Evolutionary conservation across 2,329 filamentous ascomycete species (phyloP).

Genomic region (Didymellaceae sp.): DNA sequence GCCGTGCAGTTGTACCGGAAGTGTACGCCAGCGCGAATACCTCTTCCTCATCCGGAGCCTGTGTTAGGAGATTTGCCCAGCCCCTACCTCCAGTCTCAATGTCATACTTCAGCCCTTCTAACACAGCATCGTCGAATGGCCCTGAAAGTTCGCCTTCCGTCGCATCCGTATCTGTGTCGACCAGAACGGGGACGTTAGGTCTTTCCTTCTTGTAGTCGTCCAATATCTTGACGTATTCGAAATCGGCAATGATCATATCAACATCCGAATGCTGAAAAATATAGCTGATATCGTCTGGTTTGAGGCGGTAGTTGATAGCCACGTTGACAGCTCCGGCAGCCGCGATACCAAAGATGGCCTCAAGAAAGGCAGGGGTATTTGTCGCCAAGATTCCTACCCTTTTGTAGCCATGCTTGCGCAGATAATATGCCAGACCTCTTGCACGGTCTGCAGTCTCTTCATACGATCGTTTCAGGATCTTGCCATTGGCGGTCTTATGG

Average conservation of each 20-base stretch:
- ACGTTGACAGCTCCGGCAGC: slow-evolving; percentile 82
- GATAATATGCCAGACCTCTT: slow-evolving; percentile 84
- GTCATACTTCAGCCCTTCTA: slow-evolving; percentile 81
- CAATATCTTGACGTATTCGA: slow-evolving; percentile 76
- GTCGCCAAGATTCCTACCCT: slow-evolving; percentile 86
- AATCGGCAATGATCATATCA: slow-evolving; percentile 85
- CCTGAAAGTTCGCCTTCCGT: slow-evolving; percentile 76
- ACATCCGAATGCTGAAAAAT: slow-evolving; percentile 89
- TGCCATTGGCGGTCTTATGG: slow-evolving; percentile 80
- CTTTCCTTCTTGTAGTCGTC: slow-evolving; percentile 67
- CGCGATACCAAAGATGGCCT: slow-evolving; percentile 85
- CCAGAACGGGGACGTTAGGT: slow-evolving; percentile 71
- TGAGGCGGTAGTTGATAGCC: slow-evolving; percentile 75
- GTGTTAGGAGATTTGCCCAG: slow-evolving; percentile 77
- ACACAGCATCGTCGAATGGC: slow-evolving; percentile 81
- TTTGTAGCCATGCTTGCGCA: slow-evolving; percentile 74
- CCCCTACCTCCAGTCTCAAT: slow-evolving; percentile 67
- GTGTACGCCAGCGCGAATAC: slow-evolving; percentile 91
- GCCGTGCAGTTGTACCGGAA: slow-evolving; percentile 86
- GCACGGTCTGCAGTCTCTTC: slow-evolving; percentile 83
- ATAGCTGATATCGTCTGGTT: slow-evolving; percentile 84
- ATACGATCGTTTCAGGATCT: slow-evolving; percentile 78
- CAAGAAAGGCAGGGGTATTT: slow-evolving; percentile 94
- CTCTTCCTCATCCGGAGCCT: slow-evolving; percentile 76
- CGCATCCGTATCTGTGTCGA: slow-evolving; percentile 85